Evolutionary conservation across 148 eudicot species (phyloP).

Genomic region (Rhododendron vialii): DNA sequence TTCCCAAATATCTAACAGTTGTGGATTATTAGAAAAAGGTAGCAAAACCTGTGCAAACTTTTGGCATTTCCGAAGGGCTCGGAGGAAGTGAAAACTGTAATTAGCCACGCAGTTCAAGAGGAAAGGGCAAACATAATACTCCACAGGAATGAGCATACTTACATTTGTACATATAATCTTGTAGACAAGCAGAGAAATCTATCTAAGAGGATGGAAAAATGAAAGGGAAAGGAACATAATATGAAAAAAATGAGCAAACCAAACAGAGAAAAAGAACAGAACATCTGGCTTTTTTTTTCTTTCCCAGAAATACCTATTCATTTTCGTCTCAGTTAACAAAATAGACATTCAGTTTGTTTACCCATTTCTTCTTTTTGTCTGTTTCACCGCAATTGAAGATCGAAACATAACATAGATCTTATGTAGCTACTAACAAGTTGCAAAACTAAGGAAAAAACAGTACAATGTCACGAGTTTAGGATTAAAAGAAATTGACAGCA

Average conservation of each 20-base stretch:
- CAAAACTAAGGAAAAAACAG: not conserved
- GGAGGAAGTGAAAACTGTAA: not conserved
- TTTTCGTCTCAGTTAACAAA: not conserved
- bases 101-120: not conserved
- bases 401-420: not conserved
- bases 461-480: not conserved
- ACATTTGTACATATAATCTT: not conserved
- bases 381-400: not conserved
- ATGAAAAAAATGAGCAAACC: not conserved
- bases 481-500: not conserved
- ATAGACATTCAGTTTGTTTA: too few relatives aligned
- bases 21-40: not conserved
- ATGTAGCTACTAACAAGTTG: not conserved
- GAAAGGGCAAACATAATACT: not conserved
- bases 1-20: not conserved
- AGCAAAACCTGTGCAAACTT: not conserved
- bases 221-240: not conserved
- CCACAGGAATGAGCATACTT: not conserved
- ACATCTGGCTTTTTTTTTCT: too few relatives aligned
- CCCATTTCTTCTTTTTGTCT: not conserved
- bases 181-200: not conserved
- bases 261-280: not conserved
- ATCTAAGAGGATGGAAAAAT: not conserved
- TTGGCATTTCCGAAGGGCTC: not conserved
- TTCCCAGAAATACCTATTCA: not conserved